Percentiles rank a stretch among this genome's conserved stretches.
phyloP scores from a whole-genome alignment of 2,329 filamentous ascomycete genomes.

The Ceratocystis cacaofunesta region DNA sequence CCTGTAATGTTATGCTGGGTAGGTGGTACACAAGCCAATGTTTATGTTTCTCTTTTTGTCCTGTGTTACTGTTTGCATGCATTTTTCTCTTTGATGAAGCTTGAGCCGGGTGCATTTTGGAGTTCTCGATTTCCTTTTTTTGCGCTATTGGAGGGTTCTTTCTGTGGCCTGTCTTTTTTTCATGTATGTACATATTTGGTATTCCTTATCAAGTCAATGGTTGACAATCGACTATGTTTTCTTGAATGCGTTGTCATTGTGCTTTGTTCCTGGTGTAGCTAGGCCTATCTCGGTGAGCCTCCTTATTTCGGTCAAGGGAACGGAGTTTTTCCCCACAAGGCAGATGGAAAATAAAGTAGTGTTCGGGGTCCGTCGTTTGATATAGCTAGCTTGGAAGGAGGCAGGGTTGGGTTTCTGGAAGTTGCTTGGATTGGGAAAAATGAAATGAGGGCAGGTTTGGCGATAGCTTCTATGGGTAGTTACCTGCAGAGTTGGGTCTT shows the following conservation, averaged over 20 bases:
- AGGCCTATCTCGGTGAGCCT: background rate
- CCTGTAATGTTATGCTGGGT: background rate
- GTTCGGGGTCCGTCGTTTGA: background rate
- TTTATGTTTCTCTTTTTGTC: constrained; percentile 1
- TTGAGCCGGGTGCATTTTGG: background rate
- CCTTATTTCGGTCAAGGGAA: background rate
- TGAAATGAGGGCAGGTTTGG: background rate
- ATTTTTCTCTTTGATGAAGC: constrained; percentile 3
- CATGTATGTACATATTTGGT: background rate
- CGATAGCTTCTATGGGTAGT: background rate
- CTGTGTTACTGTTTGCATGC: background rate
- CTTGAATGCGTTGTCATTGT: too few species aligned
- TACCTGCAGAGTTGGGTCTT: background rate
- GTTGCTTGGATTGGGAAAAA: background rate
- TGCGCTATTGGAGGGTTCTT: background rate
- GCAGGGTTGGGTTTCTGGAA: background rate
- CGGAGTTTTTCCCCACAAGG: background rate
- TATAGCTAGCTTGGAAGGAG: background rate
- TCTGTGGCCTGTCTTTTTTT: background rate
- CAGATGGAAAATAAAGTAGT: too few species aligned
- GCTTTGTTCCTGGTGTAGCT: too few species aligned
- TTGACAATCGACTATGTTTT: background rate
- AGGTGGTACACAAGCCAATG: background rate
- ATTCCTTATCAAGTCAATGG: background rate
- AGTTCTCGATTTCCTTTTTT: background rate